Evolutionary conservation across 164 flowering plant species (phyloP).

Genomic region (Chimonanthus praecox): DNA sequence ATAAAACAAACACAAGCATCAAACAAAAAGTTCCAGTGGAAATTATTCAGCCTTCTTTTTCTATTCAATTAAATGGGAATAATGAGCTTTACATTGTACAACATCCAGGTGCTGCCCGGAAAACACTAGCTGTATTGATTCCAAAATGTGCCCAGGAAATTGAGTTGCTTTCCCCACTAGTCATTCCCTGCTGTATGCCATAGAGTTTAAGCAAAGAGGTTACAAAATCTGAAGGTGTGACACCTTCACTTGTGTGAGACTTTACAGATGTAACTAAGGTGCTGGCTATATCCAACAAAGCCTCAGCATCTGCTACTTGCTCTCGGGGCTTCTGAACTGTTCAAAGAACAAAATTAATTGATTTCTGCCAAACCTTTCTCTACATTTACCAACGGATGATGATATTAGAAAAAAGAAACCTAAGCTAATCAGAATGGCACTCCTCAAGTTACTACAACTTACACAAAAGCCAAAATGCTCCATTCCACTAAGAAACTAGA

Average conservation of each 20-base stretch:
- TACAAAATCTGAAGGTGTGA: constrained; percentile 61
- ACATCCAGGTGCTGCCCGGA: constrained; percentile 41
- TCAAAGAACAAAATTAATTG: constrained; percentile 3
- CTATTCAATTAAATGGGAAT: not conserved
- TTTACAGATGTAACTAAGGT: constrained; percentile 50
- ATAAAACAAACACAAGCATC: not conserved
- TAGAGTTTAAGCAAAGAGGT: constrained; percentile 37
- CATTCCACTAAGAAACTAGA: not conserved
- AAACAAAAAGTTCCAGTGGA: not conserved
- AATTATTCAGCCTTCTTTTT: not conserved
- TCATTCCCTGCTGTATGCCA: constrained; percentile 23
- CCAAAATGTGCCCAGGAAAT: constrained; percentile 70
- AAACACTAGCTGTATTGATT: constrained; percentile 37
- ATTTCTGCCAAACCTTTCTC: not conserved
- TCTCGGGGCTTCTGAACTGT: constrained; percentile 84
- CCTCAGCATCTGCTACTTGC: constrained; percentile 95
- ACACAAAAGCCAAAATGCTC: not conserved
- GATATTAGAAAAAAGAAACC: not conserved
- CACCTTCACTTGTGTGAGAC: constrained; percentile 43
- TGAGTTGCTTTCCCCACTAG: constrained; percentile 20
- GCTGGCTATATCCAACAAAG: constrained; percentile 60
- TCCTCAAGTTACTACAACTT: not conserved
- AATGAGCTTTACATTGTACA: constrained; percentile 53
- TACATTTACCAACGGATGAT: not conserved
- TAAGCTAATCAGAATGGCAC: not conserved